These are phyloP conservation scores for Evansstolkia leycettana DNA, from an alignment of 495 filamentous ascomycete genomes.

Conservation along the genomic window DNA sequence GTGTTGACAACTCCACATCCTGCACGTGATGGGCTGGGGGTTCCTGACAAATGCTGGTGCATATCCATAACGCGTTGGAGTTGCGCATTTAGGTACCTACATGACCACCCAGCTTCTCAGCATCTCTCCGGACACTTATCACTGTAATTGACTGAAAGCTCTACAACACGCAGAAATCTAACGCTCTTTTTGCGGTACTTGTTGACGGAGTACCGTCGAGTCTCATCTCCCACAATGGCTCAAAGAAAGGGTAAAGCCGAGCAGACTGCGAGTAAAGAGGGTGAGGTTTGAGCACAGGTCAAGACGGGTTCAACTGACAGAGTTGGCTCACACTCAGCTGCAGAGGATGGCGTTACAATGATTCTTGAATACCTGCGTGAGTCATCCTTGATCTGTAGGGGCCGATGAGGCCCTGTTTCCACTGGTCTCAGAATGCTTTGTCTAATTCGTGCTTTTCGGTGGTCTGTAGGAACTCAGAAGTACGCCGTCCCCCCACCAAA, in stretches of 20 bases:
- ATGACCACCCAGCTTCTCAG: too few relatives aligned
- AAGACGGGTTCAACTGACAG: conserved; percentile 3
- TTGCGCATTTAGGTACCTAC: too few relatives aligned
- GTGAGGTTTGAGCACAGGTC: conserved; percentile 17
- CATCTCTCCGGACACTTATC: too few relatives aligned
- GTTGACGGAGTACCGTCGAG: neutral
- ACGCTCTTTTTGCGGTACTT: too few relatives aligned
- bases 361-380: conserved; percentile 49
- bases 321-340: conserved; percentile 13
- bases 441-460: neutral
- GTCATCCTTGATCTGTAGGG: too few relatives aligned
- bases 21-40: too few relatives aligned
- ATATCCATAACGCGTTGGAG: too few relatives aligned
- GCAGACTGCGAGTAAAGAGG: conserved; percentile 26
- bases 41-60: too few relatives aligned
- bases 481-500: conserved; percentile 11
- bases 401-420: neutral
- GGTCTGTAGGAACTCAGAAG: conserved; percentile 43
- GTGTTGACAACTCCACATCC: too few relatives aligned
- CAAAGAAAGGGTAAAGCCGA: conserved; percentile 39
- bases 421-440: neutral
- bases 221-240: conserved; percentile 24
- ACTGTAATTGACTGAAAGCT: too few relatives aligned
- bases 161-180: too few relatives aligned
- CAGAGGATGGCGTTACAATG: conserved; percentile 15